Evolutionary conservation across 176 grass and related monocot genomes (phyloP).

Genomic region (Neostapfia colusana): DNA sequence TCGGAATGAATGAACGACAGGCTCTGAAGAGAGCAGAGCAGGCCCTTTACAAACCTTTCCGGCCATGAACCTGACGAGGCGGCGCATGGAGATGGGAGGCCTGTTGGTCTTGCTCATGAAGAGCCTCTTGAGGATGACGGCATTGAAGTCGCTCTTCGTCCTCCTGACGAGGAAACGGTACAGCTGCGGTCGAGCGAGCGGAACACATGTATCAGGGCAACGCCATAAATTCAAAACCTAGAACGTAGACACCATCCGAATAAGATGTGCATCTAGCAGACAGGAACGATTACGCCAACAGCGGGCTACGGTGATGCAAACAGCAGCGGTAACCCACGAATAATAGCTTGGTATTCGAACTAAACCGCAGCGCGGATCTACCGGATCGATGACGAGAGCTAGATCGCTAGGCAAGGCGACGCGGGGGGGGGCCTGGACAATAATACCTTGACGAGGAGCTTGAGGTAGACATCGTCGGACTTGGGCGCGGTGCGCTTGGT

Average conservation of each 20-base stretch:
- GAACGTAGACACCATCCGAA: too few relatives aligned
- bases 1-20: neutral
- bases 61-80: constrained; percentile 66
- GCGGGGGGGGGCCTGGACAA: too few relatives aligned
- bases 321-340: neutral
- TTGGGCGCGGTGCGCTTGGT: constrained; percentile 61
- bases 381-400: too few relatives aligned
- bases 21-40: too few relatives aligned
- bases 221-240: too few relatives aligned
- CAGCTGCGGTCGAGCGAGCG: constrained; percentile 42
- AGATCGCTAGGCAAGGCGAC: neutral
- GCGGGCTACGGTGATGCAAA: neutral
- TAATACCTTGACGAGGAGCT: constrained; percentile 64
- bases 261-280: neutral
- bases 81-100: constrained; percentile 65
- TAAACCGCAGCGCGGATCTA: constrained; percentile 2
- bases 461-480: constrained; percentile 79
- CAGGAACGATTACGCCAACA: neutral
- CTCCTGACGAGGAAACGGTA: constrained; percentile 79
- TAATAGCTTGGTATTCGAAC: neutral
- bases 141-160: constrained; percentile 77
- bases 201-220: neutral
- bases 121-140: constrained; percentile 77
- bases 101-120: constrained; percentile 91
- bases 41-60: constrained; percentile 65